These are phyloP conservation scores for Fusarium nisikadoi DNA, from an alignment of 2,329 filamentous ascomycete species.

Conservation along the genomic window DNA sequence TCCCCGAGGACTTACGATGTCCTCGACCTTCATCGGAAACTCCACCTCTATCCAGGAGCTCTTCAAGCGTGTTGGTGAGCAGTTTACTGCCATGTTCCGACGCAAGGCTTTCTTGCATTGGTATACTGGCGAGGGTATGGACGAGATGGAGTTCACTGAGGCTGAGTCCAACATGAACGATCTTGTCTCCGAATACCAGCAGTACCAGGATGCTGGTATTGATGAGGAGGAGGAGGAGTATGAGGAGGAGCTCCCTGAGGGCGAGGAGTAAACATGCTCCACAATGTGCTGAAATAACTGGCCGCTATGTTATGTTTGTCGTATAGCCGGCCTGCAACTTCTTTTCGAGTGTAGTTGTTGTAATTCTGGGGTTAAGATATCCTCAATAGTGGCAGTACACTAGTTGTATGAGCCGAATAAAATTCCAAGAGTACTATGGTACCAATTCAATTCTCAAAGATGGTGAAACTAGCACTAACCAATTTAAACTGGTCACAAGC, in stretches of 20 bases:
- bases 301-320: conserved; percentile 26
- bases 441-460: conserved; percentile 29
- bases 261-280: conserved; percentile 63
- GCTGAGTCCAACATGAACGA: conserved; percentile 99
- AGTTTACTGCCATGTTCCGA: conserved; percentile 99
- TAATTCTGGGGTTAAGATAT: conserved; percentile 55
- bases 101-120: conserved; percentile 99
- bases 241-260: conserved; percentile 85
- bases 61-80: conserved; percentile 99
- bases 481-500: not conserved
- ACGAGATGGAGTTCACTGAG: conserved; percentile 99
- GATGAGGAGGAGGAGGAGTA: conserved; percentile 98
- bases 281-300: conserved; percentile 13
- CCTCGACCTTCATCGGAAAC: conserved; percentile 98
- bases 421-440: conserved; percentile 47
- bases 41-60: conserved; percentile 99
- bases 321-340: conserved; percentile 46
- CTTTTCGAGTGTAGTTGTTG: conserved; percentile 47
- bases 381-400: conserved; percentile 49
- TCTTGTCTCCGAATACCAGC: conserved; percentile 99
- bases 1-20: conserved; percentile 98
- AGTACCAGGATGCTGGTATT: conserved; percentile 99
- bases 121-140: conserved; percentile 99
- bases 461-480: not conserved
- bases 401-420: conserved; percentile 47